phyloP scores from a whole-genome alignment of 768 basidiomycete genomes.

The Dentipellis sp. region DNA sequence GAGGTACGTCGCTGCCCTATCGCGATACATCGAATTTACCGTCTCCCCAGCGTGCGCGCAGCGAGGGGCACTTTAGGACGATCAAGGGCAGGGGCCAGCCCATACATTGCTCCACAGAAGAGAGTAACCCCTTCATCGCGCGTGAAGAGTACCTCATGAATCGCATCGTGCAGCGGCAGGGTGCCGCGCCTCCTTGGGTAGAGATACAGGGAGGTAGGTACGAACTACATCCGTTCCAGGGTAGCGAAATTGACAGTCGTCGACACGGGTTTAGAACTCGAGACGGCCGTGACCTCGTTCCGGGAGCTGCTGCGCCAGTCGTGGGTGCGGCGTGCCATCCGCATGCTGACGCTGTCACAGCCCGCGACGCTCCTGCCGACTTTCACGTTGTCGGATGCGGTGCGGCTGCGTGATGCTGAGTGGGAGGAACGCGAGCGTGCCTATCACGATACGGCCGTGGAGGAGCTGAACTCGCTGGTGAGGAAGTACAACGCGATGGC shows the following conservation, averaged over 20 bases:
- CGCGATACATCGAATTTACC: too few relatives aligned
- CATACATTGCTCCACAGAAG: constrained; percentile 31
- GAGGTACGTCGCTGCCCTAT: constrained; percentile 37
- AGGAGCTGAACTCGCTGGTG: constrained; percentile 66
- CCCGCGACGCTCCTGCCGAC: constrained; percentile 31
- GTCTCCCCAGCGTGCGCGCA: constrained; percentile 44
- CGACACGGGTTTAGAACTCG: constrained; percentile 42
- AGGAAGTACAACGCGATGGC: constrained; percentile 76
- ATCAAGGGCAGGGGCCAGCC: constrained; percentile 61
- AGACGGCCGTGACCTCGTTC: constrained; percentile 50
- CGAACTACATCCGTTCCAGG: not conserved
- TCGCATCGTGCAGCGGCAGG: constrained; percentile 72
- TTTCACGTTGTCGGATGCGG: constrained; percentile 26
- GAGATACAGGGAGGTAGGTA: constrained; percentile 63
- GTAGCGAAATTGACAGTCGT: not conserved
- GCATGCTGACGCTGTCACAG: constrained; percentile 40
- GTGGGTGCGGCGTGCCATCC: constrained; percentile 69
- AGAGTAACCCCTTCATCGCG: constrained; percentile 57
- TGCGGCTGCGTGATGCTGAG: constrained; percentile 45
- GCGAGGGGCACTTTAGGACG: constrained; percentile 61
- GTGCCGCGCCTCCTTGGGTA: constrained; percentile 82
- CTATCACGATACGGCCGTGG: constrained; percentile 62
- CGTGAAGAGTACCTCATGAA: constrained; percentile 82
- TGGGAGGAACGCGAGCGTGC: constrained; percentile 62
- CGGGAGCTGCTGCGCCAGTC: constrained; percentile 54